Evolutionary conservation across 2,329 filamentous ascomycete species (phyloP).

Genomic region (Parafenestella ontariensis): DNA sequence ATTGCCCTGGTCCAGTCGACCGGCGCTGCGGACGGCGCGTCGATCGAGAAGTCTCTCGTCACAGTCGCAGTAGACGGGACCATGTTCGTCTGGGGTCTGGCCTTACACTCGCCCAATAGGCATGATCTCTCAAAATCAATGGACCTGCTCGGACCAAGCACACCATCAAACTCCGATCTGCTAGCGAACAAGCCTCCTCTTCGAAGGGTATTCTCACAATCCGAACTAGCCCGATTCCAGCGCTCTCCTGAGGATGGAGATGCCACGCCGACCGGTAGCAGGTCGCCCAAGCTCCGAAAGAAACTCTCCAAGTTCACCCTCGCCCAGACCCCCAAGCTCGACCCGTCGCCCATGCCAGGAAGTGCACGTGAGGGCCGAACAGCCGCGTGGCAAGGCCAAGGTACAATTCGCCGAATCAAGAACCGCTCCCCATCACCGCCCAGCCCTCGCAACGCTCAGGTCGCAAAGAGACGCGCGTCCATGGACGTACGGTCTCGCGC

Average conservation of each 20-base stretch:
- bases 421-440: slow-evolving; percentile 54
- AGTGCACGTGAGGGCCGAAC: slow-evolving; percentile 28
- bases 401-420: slow-evolving; percentile 37
- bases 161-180: slow-evolving; percentile 42
- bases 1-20: slow-evolving; percentile 64
- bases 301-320: slow-evolving; percentile 62
- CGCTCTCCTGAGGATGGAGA: slow-evolving; percentile 53
- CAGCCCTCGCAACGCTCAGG: slow-evolving; percentile 44
- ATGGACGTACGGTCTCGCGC: slow-evolving; percentile 58
- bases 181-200: slow-evolving; percentile 70
- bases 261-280: slow-evolving; percentile 50
- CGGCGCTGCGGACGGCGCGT: slow-evolving; percentile 56
- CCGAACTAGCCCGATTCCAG: slow-evolving; percentile 82
- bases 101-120: slow-evolving; percentile 36
- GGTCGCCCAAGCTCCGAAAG: slow-evolving; percentile 60
- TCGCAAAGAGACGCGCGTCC: slow-evolving; percentile 55
- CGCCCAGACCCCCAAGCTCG: slow-evolving; percentile 53
- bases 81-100: slow-evolving; percentile 57
- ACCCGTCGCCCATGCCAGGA: slow-evolving; percentile 48
- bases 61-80: slow-evolving; percentile 60
- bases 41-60: slow-evolving; percentile 56
- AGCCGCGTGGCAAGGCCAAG: slow-evolving; percentile 21
- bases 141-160: slow-evolving; percentile 44
- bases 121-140: slow-evolving; percentile 46
- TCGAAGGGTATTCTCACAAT: slow-evolving; percentile 83